Evolutionary conservation across 148 eudicot genomes (phyloP).

Genomic region (Oxyria digyna): DNA sequence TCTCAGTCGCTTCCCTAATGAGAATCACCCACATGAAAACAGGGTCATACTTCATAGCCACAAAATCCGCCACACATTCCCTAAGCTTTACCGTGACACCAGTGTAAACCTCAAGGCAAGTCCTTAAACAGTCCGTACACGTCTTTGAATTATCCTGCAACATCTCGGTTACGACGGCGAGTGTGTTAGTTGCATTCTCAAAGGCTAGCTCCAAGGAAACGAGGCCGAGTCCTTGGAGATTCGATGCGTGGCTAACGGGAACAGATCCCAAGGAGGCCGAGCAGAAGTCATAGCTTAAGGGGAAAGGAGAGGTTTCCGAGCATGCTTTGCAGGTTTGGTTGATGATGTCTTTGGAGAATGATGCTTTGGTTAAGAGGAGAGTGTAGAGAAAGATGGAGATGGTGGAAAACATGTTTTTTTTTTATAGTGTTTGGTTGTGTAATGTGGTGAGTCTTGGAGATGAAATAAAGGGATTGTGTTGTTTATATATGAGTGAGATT

Average conservation of each 20-base stretch:
- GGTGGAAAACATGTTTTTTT: neutral
- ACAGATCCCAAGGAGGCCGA: slow-evolving; percentile 5
- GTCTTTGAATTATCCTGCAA: neutral
- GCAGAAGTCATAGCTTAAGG: neutral
- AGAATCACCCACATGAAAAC: slow-evolving; percentile 4
- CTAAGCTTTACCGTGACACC: neutral
- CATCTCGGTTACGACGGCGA: neutral
- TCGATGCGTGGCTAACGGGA: neutral
- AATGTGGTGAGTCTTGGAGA: neutral
- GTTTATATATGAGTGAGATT: neutral
- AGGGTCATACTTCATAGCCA: neutral
- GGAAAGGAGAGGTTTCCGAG: slow-evolving; percentile 1
- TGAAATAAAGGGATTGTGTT: neutral
- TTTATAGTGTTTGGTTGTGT: neutral
- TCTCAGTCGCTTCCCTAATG: neutral
- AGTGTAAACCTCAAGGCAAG: neutral
- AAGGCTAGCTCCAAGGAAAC: neutral
- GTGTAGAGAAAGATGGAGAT: neutral
- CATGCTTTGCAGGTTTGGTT: slow-evolving; percentile 8
- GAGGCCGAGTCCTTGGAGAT: slow-evolving; percentile 1
- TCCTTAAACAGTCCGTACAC: neutral
- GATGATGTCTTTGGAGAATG: slow-evolving; percentile 1
- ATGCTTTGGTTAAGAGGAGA: neutral
- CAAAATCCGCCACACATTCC: neutral
- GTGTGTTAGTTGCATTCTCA: neutral